Percentiles rank a stretch among this genome's conserved stretches.
These are phyloP conservation scores for Zasmidium cellare DNA, from an alignment of 2,329 filamentous ascomycete species.

Conservation along the genomic window DNA sequence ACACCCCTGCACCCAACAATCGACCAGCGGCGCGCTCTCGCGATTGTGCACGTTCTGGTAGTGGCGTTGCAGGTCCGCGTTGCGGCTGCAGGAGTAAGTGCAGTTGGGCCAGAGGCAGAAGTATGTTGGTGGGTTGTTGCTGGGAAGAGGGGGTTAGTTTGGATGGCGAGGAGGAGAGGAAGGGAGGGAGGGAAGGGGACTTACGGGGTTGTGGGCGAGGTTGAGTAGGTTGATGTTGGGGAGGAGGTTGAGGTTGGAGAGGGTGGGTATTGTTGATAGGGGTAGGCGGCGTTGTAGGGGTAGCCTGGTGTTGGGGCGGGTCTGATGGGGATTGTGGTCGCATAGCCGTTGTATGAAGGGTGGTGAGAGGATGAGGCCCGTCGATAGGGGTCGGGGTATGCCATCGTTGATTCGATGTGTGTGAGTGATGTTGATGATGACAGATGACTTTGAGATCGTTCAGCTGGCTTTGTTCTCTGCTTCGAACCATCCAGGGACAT, in stretches of 20 bases:
- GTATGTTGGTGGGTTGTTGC: background rate
- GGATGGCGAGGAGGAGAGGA: background rate
- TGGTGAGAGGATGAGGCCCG: background rate
- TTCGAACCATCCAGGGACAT: background rate
- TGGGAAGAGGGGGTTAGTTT: background rate
- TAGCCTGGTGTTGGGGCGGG: background rate
- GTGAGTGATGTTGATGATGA: background rate
- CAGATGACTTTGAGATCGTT: background rate
- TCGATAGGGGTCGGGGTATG: background rate
- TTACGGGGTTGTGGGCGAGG: constrained; percentile 1
- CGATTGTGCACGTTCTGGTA: constrained; percentile 48
- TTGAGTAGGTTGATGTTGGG: background rate
- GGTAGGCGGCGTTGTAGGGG: background rate
- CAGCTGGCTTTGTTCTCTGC: background rate
- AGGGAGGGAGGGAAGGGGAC: background rate
- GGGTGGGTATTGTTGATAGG: constrained; percentile 2
- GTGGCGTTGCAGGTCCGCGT: constrained; percentile 53
- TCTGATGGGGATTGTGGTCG: background rate
- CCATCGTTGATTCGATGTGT: no score
- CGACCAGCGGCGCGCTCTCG: constrained; percentile 33
- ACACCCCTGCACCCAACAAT: constrained; percentile 48
- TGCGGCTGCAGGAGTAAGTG: constrained; percentile 41
- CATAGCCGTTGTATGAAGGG: background rate
- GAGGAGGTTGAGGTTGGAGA: background rate
- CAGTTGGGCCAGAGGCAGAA: constrained; percentile 23